Base-by-base conservation (phyloP, 2,329 filamentous ascomycete genomes). In the Sporothrix pallida region DNA sequence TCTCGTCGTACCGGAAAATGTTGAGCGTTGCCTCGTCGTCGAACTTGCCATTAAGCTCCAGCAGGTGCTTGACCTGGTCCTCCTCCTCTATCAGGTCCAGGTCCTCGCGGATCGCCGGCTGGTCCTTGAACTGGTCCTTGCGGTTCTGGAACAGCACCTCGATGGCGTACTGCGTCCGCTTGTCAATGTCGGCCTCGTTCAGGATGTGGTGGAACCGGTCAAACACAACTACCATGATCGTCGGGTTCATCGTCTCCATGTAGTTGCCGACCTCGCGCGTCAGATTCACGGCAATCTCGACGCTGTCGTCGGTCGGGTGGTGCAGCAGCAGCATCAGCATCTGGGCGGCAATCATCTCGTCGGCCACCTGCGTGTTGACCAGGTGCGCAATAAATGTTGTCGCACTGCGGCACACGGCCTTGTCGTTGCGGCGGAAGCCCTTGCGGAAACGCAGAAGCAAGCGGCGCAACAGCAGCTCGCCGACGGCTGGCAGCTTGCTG, bases 101-200 rank as follows among this genome's bases (percentile, higher is more conserved):
- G 81, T 99, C 96, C 80, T 98, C 95, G 81, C 91, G 95, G 78
- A 98, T 86, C 0, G 94, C 91, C 20, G 92, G 94, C 79, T 98
- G 94, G 79, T 98, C 94, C 84, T 97, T 97, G 86, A 97, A 99
- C 79, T 92, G 92, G 83, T 98, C 95, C 83, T 98, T 97, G 76
- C 96, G 90, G 73, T 98, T 92, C 83, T 99, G 95, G 81, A 99
- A 99, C 60, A 99, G 84, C 6, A 98, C 96, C 82, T 99, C 96
- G 73, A 99, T 95, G 93, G 97, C 97, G 83, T 98, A 99, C 83
- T 99, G 96, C n/a, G 95, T 95, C 76, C 96, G 89, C 86, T 97
- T 98, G 80, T 98, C 95, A 81, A 99, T 97, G 80, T 96, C 95
- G 62, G 94, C 94, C 82, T 99, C 96, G 84, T 99, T 95, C 9